A percentile compares a stretch with the other conserved stretches of the same genome.
These are phyloP conservation scores for Aspergillus hiratsukae DNA, from an alignment of 2,329 filamentous ascomycete species.

Conservation along the genomic window DNA sequence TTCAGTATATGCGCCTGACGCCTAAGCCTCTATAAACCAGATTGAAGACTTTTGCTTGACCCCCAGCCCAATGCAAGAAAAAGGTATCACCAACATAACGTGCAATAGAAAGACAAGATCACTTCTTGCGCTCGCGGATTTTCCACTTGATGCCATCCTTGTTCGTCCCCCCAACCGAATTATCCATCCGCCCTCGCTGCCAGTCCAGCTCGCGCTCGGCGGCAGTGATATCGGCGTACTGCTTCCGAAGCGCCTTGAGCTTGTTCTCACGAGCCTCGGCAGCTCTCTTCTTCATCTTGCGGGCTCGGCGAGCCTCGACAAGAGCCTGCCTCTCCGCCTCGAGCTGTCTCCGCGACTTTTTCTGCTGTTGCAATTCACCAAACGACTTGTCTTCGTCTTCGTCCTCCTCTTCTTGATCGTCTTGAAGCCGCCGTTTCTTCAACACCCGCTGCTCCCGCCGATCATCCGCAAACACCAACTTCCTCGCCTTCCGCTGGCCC, in stretches of 20 bases:
- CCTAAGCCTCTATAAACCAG: background rate
- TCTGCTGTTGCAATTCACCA: slow-evolving; percentile 10
- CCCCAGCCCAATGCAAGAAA: slow-evolving; percentile 1
- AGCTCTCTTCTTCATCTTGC: slow-evolving; percentile 47
- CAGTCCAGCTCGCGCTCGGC: slow-evolving; percentile 55
- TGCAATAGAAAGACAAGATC: slow-evolving; percentile 3
- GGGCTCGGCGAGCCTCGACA: slow-evolving; percentile 34
- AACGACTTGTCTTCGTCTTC: slow-evolving; percentile 20
- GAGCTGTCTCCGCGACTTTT: slow-evolving; percentile 44
- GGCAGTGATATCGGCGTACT: slow-evolving; percentile 51
- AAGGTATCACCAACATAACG: slow-evolving; percentile 1
- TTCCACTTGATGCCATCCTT: slow-evolving; percentile 63
- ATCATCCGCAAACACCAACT: slow-evolving; percentile 39
- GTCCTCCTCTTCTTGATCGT: slow-evolving; percentile 23
- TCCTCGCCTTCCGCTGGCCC: slow-evolving; percentile 23
- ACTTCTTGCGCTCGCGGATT: slow-evolving; percentile 54
- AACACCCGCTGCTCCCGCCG: slow-evolving; percentile 30
- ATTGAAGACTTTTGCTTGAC: background rate
- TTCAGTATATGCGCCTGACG: background rate
- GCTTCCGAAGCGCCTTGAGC: slow-evolving; percentile 50
- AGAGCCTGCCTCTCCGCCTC: slow-evolving; percentile 39
- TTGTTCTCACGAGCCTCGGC: slow-evolving; percentile 47
- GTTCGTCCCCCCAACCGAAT: slow-evolving; percentile 57
- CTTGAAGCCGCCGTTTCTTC: slow-evolving; percentile 18
- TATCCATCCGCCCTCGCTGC: slow-evolving; percentile 59